Percentiles rank a stretch among this genome's conserved stretches.
phyloP scores from a whole-genome alignment of 176 grass and related monocot genomes.

The Carex littledalei region DNA sequence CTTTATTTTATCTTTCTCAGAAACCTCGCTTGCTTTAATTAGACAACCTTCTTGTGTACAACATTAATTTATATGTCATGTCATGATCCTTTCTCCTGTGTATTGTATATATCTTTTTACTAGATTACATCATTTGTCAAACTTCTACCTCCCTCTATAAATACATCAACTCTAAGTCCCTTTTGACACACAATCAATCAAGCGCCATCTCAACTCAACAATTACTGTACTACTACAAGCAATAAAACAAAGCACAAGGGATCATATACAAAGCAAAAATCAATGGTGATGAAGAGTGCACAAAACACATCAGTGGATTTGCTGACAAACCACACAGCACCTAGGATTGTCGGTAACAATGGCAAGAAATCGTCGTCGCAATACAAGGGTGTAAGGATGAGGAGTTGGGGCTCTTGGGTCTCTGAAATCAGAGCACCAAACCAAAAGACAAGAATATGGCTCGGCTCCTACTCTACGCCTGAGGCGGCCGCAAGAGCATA shows the following conservation, averaged over 20 bases:
- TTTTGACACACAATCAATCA: slow-evolving; percentile 4
- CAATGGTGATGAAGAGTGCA: slow-evolving; percentile 66
- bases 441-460: slow-evolving; percentile 97
- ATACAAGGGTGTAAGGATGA: slow-evolving; percentile 92
- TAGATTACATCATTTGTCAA: neutral
- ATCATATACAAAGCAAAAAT: neutral
- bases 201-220: neutral
- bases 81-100: neutral
- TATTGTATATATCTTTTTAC: neutral
- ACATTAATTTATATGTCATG: slow-evolving; percentile 2
- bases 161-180: slow-evolving; percentile 24
- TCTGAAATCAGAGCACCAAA: slow-evolving; percentile 91
- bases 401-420: slow-evolving; percentile 98
- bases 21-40: neutral
- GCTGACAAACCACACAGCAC: neutral
- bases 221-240: slow-evolving; percentile 9
- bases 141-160: slow-evolving; percentile 36
- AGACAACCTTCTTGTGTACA: neutral
- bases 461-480: slow-evolving; percentile 86
- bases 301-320: neutral
- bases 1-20: slow-evolving; percentile 12
- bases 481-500: slow-evolving; percentile 93
- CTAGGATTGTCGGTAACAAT: neutral
- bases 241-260: neutral
- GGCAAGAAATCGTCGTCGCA: slow-evolving; percentile 37